phyloP scores from a whole-genome alignment of 306 rosid species.

The Corylus heterophylla region DNA sequence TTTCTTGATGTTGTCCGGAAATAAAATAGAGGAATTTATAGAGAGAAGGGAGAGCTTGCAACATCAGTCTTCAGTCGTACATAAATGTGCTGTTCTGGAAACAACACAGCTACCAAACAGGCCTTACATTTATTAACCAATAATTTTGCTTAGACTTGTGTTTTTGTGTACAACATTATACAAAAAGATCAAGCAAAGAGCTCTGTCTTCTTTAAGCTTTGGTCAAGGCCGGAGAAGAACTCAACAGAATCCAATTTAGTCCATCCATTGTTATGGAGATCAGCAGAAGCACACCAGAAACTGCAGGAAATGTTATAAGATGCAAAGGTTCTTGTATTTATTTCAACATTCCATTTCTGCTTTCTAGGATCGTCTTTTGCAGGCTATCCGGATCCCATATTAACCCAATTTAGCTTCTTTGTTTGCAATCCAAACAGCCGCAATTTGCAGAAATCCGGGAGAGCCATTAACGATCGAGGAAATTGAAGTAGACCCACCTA shows the following conservation, averaged over 20 bases:
- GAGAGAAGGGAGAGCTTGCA: too few species aligned
- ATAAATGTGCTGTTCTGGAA: too few species aligned
- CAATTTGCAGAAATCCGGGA: slow-evolving; percentile 53
- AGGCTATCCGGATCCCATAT: neutral
- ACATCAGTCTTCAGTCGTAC: too few species aligned
- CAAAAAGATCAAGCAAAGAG: neutral
- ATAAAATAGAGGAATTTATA: too few species aligned
- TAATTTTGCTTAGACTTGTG: too few species aligned
- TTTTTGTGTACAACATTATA: too few species aligned
- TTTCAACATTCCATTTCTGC: neutral
- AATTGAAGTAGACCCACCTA: slow-evolving; percentile 60
- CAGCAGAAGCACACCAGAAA: slow-evolving; percentile 12
- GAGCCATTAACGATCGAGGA: slow-evolving; percentile 56
- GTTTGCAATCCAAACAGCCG: slow-evolving; percentile 46
- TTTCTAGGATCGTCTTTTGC: neutral
- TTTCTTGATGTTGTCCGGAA: too few species aligned
- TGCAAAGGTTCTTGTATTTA: slow-evolving; percentile 44
- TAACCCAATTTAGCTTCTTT: slow-evolving; percentile 3
- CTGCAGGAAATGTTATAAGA: slow-evolving; percentile 39
- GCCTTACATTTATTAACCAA: too few species aligned
- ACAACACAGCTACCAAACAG: too few species aligned
- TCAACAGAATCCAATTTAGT: neutral
- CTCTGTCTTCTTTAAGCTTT: neutral
- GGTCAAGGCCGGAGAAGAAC: too few species aligned
- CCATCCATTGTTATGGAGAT: slow-evolving; percentile 20